A percentile compares a stretch with the other conserved stretches of the same genome.
These are phyloP conservation scores for Suillus brevipes DNA, from an alignment of 768 basidiomycete genomes.

Conservation along the genomic window DNA sequence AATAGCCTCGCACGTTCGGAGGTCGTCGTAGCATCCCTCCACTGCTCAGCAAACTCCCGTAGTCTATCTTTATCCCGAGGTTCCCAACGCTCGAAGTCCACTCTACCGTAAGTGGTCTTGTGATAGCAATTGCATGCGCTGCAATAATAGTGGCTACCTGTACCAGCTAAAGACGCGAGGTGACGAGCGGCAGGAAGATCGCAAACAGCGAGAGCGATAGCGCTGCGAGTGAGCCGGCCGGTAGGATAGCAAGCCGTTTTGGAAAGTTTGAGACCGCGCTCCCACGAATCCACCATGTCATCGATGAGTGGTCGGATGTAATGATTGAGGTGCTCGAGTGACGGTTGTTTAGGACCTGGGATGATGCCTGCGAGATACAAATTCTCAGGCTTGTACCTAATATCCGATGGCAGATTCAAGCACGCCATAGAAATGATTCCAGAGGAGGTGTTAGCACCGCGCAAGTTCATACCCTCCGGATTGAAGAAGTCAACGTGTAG, in stretches of 20 bases:
- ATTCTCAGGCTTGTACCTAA: constrained; percentile 29
- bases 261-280: constrained; percentile 18
- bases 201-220: constrained; percentile 29
- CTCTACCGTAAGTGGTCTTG: constrained; percentile 4
- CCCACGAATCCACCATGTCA: too few species aligned
- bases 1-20: constrained; percentile 12
- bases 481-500: constrained; percentile 39
- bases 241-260: constrained; percentile 12
- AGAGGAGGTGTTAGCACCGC: constrained; percentile 29
- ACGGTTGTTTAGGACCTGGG: constrained; percentile 27
- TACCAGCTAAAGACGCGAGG: constrained; percentile 26
- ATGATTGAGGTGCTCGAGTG: constrained; percentile 23
- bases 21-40: constrained; percentile 9
- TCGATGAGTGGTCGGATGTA: constrained; percentile 15
- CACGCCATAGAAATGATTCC: constrained; percentile 27
- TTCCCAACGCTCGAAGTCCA: constrained; percentile 21
- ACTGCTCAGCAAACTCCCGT: constrained; percentile 14
- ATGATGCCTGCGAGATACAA: constrained; percentile 21
- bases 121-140: constrained; percentile 27
- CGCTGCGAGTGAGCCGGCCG: constrained; percentile 15
- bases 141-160: constrained; percentile 27
- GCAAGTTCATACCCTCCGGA: constrained; percentile 25
- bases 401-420: constrained; percentile 36
- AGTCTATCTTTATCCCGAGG: constrained; percentile 11
- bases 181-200: constrained; percentile 30